Conservation (phyloP, 352 stramenopile species). For the Phytophthora lateralis region DNA sequence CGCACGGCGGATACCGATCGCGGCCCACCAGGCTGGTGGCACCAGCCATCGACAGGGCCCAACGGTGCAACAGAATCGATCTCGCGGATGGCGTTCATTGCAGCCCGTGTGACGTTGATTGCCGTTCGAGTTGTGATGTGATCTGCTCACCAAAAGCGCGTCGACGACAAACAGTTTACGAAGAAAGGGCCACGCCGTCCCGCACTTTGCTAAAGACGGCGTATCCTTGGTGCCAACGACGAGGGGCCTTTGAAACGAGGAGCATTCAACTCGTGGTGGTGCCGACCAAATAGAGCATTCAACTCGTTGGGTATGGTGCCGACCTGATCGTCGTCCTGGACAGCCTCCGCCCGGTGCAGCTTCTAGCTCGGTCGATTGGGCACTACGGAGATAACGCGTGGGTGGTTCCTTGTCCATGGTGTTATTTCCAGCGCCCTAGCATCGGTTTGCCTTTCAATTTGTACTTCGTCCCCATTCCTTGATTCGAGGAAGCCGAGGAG, state of each 20-base stretch:
- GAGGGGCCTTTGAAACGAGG: background rate
- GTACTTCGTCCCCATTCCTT: too few relatives aligned
- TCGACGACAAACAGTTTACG: background rate
- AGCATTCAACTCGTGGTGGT: slow-evolving; percentile 6
- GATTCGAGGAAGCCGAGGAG: too few relatives aligned
- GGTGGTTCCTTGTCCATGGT: background rate
- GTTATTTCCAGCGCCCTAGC: background rate
- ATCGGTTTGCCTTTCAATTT: too few relatives aligned
- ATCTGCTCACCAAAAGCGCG: background rate
- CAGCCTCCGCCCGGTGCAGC: background rate
- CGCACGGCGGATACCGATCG: slow-evolving; percentile 4
- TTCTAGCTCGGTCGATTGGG: slow-evolving; percentile 1
- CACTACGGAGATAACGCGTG: background rate
- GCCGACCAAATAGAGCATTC: background rate
- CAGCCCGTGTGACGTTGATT: background rate
- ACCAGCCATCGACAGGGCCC: slow-evolving; percentile 3
- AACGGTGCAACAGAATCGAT: background rate
- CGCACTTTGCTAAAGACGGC: background rate
- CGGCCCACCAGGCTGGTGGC: too few relatives aligned
- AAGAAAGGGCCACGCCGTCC: background rate
- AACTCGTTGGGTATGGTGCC: background rate
- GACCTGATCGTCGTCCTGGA: background rate
- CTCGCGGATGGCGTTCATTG: slow-evolving; percentile 16
- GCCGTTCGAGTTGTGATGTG: slow-evolving; percentile 2
- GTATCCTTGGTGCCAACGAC: slow-evolving; percentile 1